These are phyloP conservation scores for Coccomyxa subellipsoidea DNA, from an alignment of 163 green algal species.

Conservation along the genomic window DNA sequence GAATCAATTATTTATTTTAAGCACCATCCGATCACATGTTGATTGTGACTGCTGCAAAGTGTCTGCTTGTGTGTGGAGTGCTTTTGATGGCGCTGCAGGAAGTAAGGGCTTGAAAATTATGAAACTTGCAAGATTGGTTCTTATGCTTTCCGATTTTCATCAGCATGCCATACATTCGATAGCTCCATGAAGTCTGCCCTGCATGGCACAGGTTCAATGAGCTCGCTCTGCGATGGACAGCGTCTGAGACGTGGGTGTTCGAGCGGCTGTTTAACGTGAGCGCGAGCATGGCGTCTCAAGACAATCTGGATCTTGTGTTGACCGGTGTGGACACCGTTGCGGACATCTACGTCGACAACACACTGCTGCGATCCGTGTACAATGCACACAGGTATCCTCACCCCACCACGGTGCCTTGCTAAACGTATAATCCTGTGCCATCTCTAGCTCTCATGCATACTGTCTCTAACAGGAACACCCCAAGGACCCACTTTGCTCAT, in stretches of 20 bases:
- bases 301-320: slow-evolving; percentile 45
- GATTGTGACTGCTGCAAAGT: too few species aligned
- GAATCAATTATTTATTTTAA: too few species aligned
- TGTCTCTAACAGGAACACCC: too few species aligned
- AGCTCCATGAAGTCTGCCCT: too few species aligned
- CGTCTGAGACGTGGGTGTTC: slow-evolving; percentile 66
- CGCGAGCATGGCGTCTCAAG: neutral
- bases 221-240: slow-evolving; percentile 53
- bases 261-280: slow-evolving; percentile 30
- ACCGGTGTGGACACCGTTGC: slow-evolving; percentile 59
- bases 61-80: neutral
- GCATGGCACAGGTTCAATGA: slow-evolving; percentile 64
- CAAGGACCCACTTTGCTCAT: too few species aligned
- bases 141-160: too few species aligned
- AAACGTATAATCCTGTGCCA: too few species aligned
- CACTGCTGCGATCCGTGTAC: slow-evolving; percentile 20
- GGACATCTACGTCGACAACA: slow-evolving; percentile 52
- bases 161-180: too few species aligned
- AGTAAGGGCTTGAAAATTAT: neutral
- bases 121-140: too few species aligned
- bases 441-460: too few species aligned
- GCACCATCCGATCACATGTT: too few species aligned
- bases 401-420: too few species aligned
- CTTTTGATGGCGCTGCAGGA: neutral
- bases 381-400: slow-evolving; percentile 59